These are phyloP conservation scores for Schrenkiella parvula DNA, from an alignment of 345 rosid species.

Conservation along the genomic window DNA sequence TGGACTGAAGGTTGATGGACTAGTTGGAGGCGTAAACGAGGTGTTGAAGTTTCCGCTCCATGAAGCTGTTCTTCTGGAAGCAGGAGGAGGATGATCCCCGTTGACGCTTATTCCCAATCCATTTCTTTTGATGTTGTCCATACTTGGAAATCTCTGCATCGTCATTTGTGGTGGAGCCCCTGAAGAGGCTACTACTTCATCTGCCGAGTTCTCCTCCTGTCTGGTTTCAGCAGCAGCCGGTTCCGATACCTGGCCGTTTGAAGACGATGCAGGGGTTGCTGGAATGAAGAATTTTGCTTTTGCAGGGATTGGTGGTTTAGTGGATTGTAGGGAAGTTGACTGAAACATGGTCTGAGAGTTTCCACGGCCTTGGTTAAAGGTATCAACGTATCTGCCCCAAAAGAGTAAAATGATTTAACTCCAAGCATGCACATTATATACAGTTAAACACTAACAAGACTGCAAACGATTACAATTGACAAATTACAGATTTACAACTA, in stretches of 20 bases:
- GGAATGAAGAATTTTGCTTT: constrained; percentile 89
- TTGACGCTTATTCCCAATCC: constrained; percentile 29
- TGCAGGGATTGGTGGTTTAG: constrained; percentile 61
- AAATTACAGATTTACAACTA: not conserved
- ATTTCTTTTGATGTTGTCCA: constrained; percentile 49
- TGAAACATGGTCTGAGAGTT: constrained; percentile 65
- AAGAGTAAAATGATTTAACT: not conserved
- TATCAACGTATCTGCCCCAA: constrained; percentile 30
- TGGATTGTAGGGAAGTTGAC: constrained; percentile 57
- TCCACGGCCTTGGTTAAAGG: constrained; percentile 67
- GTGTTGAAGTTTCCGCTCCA: constrained; percentile 76
- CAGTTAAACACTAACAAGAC: not conserved
- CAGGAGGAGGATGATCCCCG: constrained; percentile 30
- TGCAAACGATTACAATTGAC: not conserved
- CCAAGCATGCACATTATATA: not conserved
- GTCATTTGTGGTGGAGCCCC: constrained; percentile 32
- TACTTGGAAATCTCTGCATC: constrained; percentile 66
- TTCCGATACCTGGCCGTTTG: constrained; percentile 46
- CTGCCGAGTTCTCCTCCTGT: constrained; percentile 36
- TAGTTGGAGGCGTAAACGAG: constrained; percentile 36
- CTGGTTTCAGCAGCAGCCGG: constrained; percentile 46
- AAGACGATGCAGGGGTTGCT: constrained; percentile 36
- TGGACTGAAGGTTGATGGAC: constrained; percentile 20
- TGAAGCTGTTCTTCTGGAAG: constrained; percentile 69
- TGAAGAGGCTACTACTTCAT: constrained; percentile 15